Base-by-base conservation (phyloP, 371 early-diverging fungal species). In the Parasitella parasitica region DNA sequence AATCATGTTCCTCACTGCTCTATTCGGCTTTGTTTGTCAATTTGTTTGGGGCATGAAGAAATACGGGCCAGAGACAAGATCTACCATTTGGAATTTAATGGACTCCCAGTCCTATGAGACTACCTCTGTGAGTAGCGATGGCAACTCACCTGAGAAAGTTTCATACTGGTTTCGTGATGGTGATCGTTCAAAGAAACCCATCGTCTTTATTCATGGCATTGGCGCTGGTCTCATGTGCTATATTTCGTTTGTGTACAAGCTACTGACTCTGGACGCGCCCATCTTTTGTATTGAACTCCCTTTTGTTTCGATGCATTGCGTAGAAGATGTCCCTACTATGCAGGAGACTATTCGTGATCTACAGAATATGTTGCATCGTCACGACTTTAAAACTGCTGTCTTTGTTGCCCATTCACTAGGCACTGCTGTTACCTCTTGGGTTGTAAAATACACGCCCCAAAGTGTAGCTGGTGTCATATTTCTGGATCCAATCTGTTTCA, bases 141-240 rank as follows among this genome's bases (percentile, higher is more conserved):
- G 51, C 13, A 34, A 26, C 32, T 15, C 55, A 2, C 63, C 70
- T 11, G 64, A 71, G 27, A 62, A 63, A 20, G 64, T 87, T 3
- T 75, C 83, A 2, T 86, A 87, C 59, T 85, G 83, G 84, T 78
- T 73, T 41, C 77, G 57, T 50, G 76, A 71, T 52, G 70, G 76
- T 38, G 60, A 78, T 35, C 73, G 78, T 15, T 75, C 75, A 57
- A 72, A 80, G 50, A 75, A 78, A 22, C 89, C 91, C 0, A 70
- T 90, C 32, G 84, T 89, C 3, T 89, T 89, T 66, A 82, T 89
- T 13, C 89, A 89, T 61, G 91, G 91, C n/a, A 84, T 91, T 34
- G 88, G 87, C 4, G 78, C 85, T 43, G 89, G 91, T 13, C 59
- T 89, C 26, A 72, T 84, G 59, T 79, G 82, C 36, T 89, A 91